Evolutionary conservation across 768 basidiomycete genomes (phyloP), one percentile per base, ranked within the genome.

Genomic region (Cytidiella melzeri): DNA sequence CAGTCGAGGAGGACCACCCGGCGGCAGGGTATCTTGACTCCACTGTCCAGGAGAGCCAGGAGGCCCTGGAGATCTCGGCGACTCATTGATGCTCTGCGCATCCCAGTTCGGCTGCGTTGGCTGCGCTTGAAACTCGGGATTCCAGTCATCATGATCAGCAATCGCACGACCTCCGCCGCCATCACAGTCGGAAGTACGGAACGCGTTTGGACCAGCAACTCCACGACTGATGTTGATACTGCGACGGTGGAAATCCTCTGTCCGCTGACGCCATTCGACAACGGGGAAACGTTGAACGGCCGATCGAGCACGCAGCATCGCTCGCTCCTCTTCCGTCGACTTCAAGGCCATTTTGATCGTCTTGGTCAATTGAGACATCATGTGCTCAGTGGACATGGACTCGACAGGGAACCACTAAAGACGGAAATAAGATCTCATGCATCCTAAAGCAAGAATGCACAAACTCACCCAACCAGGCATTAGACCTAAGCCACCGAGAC

Each of bases 231-330:
- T 69, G 20, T 64, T 66, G 63, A 96, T 92, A 60, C 84, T 87
- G 52, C 93, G 84, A 52, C 77, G 80, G 64, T 96, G 93, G 75
- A 95, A 90, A 65, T 95, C 93, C 69, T 96, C 93, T 75, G 84
- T 88, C 43, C 89, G 81, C 64, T 95, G 92, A 61, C 93, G 87
- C 93, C 93, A 96, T 70, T 96, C 92, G 23, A 96, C 88, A 49
- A 96, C 93, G 4, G 93, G 93, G 87, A 96, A 96, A 60, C 93
- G 89, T 61, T 95, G 93, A 3, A 96, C 79, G 15, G 92, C 93
- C 13, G 93, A 95, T 38, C 93, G 81, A 39, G 93, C 93, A 62
- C 92, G 89, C 21, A 96, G 77, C 59, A 95, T 83, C 7, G 92
- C 91, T 47, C 93, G 85, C 58, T 95, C 93, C 65, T 94, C 86